phyloP scores from a whole-genome alignment of 805 yeast genomes.

The Candida sakaeoensis region DNA sequence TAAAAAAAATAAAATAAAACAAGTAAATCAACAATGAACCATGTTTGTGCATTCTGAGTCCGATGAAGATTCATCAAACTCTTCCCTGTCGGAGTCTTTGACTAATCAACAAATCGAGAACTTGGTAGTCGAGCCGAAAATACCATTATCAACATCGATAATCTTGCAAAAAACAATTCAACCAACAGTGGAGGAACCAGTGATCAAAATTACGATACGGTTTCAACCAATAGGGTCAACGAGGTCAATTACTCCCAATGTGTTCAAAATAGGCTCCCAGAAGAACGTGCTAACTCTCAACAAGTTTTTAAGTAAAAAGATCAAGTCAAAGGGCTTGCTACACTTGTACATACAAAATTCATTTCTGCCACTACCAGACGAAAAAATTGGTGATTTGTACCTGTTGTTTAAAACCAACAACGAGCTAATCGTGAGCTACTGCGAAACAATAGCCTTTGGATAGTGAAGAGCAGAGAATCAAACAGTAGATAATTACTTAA shows the following conservation, averaged over 20 bases:
- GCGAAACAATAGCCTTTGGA: conserved; percentile 40
- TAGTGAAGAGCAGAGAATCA: conserved; percentile 10
- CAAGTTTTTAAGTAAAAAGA: conserved; percentile 41
- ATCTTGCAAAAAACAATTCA: conserved; percentile 10
- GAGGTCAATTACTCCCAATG: conserved; percentile 45
- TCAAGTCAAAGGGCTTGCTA: conserved; percentile 22
- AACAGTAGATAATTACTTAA: not conserved
- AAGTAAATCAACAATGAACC: not conserved
- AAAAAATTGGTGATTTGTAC: conserved; percentile 29
- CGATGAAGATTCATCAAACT: conserved; percentile 7
- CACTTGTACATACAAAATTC: conserved; percentile 38
- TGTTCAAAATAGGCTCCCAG: conserved; percentile 45
- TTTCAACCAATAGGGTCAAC: conserved; percentile 62
- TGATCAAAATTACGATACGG: conserved; percentile 42
- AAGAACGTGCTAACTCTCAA: conserved; percentile 46
- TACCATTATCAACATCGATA: conserved; percentile 19
- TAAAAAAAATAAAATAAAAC: not conserved
- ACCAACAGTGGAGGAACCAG: conserved; percentile 2
- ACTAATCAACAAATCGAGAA: conserved; percentile 4
- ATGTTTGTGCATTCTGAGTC: conserved; percentile 9
- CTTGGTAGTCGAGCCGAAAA: conserved; percentile 9
- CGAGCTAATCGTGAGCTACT: conserved; percentile 37
- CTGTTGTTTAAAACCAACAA: conserved; percentile 26
- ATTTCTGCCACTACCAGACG: conserved; percentile 41
- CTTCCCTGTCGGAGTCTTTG: not conserved